Evolutionary conservation across 805 yeast genomes (phyloP), one percentile per base, ranked within the genome.

Genomic region (Millerozyma miso): DNA sequence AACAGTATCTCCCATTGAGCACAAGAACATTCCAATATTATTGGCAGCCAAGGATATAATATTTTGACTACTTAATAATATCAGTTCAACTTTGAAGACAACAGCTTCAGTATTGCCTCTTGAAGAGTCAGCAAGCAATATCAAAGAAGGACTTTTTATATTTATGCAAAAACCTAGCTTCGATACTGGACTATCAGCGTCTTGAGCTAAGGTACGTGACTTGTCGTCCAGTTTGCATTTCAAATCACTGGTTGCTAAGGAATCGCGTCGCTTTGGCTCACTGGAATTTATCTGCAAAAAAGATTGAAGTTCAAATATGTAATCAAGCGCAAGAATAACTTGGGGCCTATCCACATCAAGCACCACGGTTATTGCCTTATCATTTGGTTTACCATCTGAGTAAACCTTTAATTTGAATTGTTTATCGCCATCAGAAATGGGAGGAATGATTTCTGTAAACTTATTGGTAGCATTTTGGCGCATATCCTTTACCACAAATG

Each of bases 11-110:
- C 83, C 76, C 95, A 93, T 89, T 18, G 71, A 74, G 37, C 89
- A 79, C 45, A 93, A 65, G 55, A 86, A 93, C 83, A 93, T 80
- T 2, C 98, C 97, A 40, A 89, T 79, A 45, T 85, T 87, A 49
- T 82, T 77, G 0, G 87, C 83, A 19, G 86, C 79, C 4, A 89
- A 57, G 0, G 91, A 76, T 0, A 76, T 62, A 3, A 83, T 78
- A 43, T 80, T 78, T 54, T 85, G 89, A 45, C 84, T 79, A 0
- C 91, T 76, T 3, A 87, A 57, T 36, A 83, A 65, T 2, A 89
- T 62, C 55, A 90, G 96, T 45, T 85, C 95, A 12, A 89, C 80
- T 54, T 87, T 86, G 67, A 93, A 84, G 1, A 91, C 97, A 46
- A 91, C 76, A 0, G 98, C 98, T 53, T 90, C 96, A 0, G 96